phyloP scores from a whole-genome alignment of 1,284 basidiomycete species.

The Cystobasidium sp. region DNA sequence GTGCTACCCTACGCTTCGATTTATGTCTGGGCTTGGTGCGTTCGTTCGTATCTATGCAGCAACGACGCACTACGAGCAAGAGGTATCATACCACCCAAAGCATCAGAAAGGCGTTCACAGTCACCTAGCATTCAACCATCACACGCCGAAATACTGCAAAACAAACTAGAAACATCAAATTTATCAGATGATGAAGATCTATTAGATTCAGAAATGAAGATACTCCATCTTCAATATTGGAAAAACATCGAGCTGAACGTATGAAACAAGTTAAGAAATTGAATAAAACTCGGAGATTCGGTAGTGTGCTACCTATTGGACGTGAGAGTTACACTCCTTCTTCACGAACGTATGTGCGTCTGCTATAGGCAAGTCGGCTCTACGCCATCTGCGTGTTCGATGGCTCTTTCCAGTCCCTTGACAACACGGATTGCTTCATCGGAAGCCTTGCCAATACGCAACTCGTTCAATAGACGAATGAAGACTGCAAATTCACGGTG shows the following conservation, averaged over 20 bases:
- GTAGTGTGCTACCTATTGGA: conserved; percentile 82
- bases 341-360: too few species aligned
- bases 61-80: conserved; percentile 90
- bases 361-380: conserved; percentile 83
- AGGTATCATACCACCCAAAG: conserved; percentile 81
- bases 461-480: conserved; percentile 85
- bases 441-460: conserved; percentile 78
- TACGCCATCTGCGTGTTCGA: conserved; percentile 70
- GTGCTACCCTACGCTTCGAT: too few species aligned
- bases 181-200: conserved; percentile 66
- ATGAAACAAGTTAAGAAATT: conserved; percentile 69
- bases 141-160: conserved; percentile 51
- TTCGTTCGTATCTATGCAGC: conserved; percentile 61
- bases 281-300: conserved; percentile 73
- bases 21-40: not conserved
- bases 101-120: conserved; percentile 56
- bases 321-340: conserved; percentile 93
- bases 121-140: conserved; percentile 47
- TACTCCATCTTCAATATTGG: conserved; percentile 64
- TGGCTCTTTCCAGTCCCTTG: conserved; percentile 65
- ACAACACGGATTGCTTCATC: conserved; percentile 67
- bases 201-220: conserved; percentile 74
- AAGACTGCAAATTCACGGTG: conserved; percentile 64
- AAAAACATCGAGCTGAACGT: conserved; percentile 69
- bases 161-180: conserved; percentile 46